These are phyloP conservation scores for Xylariaceae sp. DNA, from an alignment of 2,329 filamentous ascomycete genomes.

Conservation along the genomic window DNA sequence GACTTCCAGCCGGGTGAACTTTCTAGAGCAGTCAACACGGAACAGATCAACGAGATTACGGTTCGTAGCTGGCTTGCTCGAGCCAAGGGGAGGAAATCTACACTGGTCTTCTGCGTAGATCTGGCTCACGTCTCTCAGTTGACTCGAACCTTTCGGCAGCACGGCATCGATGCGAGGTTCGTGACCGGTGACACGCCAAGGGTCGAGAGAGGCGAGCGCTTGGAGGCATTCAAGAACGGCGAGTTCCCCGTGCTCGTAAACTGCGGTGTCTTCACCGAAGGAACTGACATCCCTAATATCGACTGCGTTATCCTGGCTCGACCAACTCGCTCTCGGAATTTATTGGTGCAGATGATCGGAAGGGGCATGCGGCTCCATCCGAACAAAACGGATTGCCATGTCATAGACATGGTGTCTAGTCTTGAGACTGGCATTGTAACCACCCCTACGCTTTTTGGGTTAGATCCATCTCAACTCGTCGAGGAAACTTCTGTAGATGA, in stretches of 20 bases:
- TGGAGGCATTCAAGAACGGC: constrained; percentile 71
- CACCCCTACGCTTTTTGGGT: constrained; percentile 85
- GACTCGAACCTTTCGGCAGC: constrained; percentile 68
- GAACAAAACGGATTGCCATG: constrained; percentile 82
- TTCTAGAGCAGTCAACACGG: constrained; percentile 77
- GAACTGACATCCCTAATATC: constrained; percentile 95
- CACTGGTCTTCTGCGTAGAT: constrained; percentile 92
- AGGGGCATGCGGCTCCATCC: constrained; percentile 80
- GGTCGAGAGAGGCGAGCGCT: constrained; percentile 61
- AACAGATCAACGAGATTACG: constrained; percentile 75
- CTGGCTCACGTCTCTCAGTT: constrained; percentile 74
- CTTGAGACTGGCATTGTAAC: constrained; percentile 82
- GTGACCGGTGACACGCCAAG: constrained; percentile 80
- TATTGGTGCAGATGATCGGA: constrained; percentile 97
- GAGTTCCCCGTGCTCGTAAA: constrained; percentile 88
- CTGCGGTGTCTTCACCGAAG: constrained; percentile 94
- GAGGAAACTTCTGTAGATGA: constrained; percentile 60
- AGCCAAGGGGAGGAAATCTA: constrained; percentile 71
- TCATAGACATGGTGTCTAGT: constrained; percentile 93
- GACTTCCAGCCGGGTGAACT: constrained; percentile 80
- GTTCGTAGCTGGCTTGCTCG: constrained; percentile 82
- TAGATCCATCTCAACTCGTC: constrained; percentile 78
- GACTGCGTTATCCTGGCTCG: constrained; percentile 87
- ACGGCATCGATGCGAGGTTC: constrained; percentile 78
- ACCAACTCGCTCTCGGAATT: constrained; percentile 86